Evolutionary conservation across 1,284 basidiomycete species (phyloP).

Genomic region (Papiliotrema fonsecae): DNA sequence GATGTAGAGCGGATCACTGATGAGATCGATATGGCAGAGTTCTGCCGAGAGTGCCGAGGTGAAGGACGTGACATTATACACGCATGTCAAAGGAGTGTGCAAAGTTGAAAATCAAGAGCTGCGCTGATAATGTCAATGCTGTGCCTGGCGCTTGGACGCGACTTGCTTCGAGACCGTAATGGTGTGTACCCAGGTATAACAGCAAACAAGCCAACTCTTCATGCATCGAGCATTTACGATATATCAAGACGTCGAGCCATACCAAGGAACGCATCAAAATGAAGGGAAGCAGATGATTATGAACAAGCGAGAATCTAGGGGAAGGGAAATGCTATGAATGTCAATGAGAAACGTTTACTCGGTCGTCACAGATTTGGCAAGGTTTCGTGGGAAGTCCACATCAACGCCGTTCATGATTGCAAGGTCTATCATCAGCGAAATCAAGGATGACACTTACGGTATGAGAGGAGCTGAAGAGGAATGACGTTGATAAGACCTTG

Average conservation of each 20-base stretch:
- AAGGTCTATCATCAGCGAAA: conserved; percentile 54
- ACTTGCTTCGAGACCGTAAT: too few species aligned
- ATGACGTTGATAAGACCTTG: conserved; percentile 97
- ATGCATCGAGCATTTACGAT: too few species aligned
- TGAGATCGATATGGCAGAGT: conserved; percentile 23
- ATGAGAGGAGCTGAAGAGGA: conserved; percentile 90
- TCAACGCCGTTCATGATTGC: conserved; percentile 94
- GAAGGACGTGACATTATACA: not conserved
- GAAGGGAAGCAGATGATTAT: too few species aligned
- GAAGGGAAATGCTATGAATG: conserved; percentile 8
- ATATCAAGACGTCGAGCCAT: too few species aligned
- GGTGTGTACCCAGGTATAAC: too few species aligned
- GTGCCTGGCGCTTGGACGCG: not conserved
- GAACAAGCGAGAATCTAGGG: not conserved
- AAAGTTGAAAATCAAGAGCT: too few species aligned
- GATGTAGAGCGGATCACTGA: conserved; percentile 16
- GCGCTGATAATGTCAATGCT: not conserved
- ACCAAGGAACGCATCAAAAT: too few species aligned
- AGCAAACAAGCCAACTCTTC: too few species aligned
- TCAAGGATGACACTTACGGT: conserved; percentile 53
- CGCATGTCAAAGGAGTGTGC: too few species aligned
- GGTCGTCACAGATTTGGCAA: conserved; percentile 55
- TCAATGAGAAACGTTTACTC: conserved; percentile 20
- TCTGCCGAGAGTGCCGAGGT: conserved; percentile 2
- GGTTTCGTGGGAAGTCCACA: conserved; percentile 96